A percentile compares a stretch with the other conserved stretches of the same genome.
Conservation (phyloP, 768 basidiomycete species). For the Boletus sensibilis region DNA sequence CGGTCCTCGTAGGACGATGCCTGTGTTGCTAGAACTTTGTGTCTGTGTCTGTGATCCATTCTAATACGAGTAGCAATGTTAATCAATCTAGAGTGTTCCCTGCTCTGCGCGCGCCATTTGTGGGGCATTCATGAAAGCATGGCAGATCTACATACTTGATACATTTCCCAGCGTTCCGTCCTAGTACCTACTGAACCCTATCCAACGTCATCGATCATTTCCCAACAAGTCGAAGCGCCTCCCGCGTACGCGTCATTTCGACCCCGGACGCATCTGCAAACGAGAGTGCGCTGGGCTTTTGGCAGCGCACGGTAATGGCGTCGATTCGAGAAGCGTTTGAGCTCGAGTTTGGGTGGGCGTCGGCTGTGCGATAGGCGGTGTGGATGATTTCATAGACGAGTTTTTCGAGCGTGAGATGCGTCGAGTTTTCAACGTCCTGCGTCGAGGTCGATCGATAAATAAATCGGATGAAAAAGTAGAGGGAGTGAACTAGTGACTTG, state of each 20-base stretch:
- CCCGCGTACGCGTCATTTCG: slow-evolving; percentile 47
- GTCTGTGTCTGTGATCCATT: neutral
- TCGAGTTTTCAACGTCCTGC: slow-evolving; percentile 14
- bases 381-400: slow-evolving; percentile 44
- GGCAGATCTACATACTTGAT: neutral
- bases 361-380: slow-evolving; percentile 58
- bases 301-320: slow-evolving; percentile 50
- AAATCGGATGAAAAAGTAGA: neutral
- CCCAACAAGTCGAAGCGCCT: neutral
- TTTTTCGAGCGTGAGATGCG: slow-evolving; percentile 23
- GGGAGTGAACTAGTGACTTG: neutral
- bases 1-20: neutral
- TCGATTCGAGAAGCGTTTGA: slow-evolving; percentile 30
- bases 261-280: slow-evolving; percentile 66
- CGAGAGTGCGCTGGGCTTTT: slow-evolving; percentile 71
- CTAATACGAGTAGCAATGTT: neutral
- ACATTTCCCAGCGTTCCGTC: neutral
- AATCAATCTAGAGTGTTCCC: neutral
- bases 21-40: neutral
- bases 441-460: neutral
- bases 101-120: neutral
- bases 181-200: neutral
- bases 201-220: too few relatives aligned
- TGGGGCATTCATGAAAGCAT: too few relatives aligned
- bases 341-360: slow-evolving; percentile 30